Conservation (phyloP, 805 yeast species). For the Metschnikowia reukaufii region DNA sequence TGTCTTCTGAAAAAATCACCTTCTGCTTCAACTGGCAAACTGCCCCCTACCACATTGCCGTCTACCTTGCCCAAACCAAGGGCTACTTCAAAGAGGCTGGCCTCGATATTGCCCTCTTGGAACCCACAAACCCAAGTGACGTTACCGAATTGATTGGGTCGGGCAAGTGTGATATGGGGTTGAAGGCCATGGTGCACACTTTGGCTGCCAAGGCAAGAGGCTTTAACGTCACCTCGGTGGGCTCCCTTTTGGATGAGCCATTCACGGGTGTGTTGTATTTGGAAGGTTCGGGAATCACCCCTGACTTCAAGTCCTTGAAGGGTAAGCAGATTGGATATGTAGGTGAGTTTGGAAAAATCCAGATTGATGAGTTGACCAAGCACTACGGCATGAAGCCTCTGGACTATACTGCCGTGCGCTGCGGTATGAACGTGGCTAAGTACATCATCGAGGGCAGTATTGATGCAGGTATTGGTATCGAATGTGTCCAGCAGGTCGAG, state of each 20-base stretch:
- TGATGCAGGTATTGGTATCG: conserved; percentile 59
- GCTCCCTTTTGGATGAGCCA: conserved; percentile 56
- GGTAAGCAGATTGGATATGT: conserved; percentile 58
- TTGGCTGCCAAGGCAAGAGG: conserved; percentile 61
- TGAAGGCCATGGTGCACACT: conserved; percentile 61
- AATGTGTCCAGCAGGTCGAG: conserved; percentile 60
- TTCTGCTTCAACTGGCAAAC: conserved; percentile 56
- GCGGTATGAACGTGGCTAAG: conserved; percentile 61
- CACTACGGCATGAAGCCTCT: conserved; percentile 57
- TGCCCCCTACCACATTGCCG: conserved; percentile 57
- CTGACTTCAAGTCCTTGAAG: conserved; percentile 50
- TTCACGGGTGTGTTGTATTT: conserved; percentile 54
- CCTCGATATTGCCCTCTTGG: conserved; percentile 50
- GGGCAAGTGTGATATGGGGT: conserved; percentile 58
- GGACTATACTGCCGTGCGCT: conserved; percentile 57
- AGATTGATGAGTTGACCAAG: conserved; percentile 54
- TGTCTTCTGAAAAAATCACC: conserved; percentile 44
- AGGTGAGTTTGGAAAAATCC: conserved; percentile 61
- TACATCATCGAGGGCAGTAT: conserved; percentile 54
- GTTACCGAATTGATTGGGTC: conserved; percentile 58
- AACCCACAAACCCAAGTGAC: conserved; percentile 58
- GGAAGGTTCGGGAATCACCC: conserved; percentile 50
- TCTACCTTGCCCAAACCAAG: conserved; percentile 48
- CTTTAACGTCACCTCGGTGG: conserved; percentile 55
- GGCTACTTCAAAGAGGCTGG: conserved; percentile 54